A percentile compares a stretch with the other conserved stretches of the same genome.
Conservation (phyloP, 768 basidiomycete species). For the Psilocybe cyanescens region DNA sequence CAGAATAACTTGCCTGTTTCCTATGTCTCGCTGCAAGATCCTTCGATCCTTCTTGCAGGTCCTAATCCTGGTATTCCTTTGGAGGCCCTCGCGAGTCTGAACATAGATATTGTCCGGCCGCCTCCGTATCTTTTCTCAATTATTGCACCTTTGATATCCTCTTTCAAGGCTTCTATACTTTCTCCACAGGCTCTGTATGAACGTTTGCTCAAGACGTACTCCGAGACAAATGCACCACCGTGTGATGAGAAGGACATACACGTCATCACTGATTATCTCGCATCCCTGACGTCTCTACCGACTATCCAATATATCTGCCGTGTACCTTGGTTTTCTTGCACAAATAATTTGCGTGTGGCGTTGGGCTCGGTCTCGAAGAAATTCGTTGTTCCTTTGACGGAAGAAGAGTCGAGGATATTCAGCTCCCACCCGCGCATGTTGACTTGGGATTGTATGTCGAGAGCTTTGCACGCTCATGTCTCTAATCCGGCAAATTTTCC, state of each 20-base stretch:
- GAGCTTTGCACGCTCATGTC: background rate
- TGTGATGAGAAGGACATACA: background rate
- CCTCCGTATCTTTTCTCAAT: conserved; percentile 12
- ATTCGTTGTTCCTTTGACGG: conserved; percentile 5
- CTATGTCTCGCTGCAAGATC: conserved; percentile 7
- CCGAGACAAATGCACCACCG: background rate
- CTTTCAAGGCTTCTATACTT: conserved; percentile 6
- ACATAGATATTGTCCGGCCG: conserved; percentile 13
- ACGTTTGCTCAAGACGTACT: background rate
- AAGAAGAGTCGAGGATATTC: background rate
- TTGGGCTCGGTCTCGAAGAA: background rate
- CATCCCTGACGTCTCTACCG: background rate
- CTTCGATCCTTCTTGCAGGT: conserved; percentile 10
- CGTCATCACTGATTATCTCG: conserved; percentile 13
- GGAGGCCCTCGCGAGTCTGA: conserved; percentile 1
- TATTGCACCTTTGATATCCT: background rate
- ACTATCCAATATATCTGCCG: background rate
- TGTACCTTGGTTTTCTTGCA: conserved; percentile 12
- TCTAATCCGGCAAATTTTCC: background rate
- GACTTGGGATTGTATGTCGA: conserved; percentile 9
- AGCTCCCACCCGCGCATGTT: conserved; percentile 3
- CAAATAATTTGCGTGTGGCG: conserved; percentile 3
- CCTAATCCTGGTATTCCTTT: background rate
- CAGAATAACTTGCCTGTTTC: background rate
- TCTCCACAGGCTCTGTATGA: conserved; percentile 3